These are phyloP conservation scores for Sporothrix inflata DNA, from an alignment of 2,329 filamentous ascomycete species.

Conservation along the genomic window DNA sequence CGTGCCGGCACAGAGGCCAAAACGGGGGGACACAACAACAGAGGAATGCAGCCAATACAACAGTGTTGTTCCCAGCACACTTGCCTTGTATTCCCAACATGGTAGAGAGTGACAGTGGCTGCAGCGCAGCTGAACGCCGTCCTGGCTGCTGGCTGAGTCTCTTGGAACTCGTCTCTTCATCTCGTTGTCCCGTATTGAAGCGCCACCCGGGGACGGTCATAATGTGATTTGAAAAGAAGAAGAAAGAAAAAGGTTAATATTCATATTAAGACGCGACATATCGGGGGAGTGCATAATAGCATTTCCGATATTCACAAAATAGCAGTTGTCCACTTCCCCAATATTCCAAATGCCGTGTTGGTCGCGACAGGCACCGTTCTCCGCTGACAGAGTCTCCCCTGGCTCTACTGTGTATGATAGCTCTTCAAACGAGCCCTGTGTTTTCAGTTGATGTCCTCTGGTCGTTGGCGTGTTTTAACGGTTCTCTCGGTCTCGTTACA, in stretches of 20 bases:
- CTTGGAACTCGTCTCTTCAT: neutral
- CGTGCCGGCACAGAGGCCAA: neutral
- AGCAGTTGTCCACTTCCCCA: neutral
- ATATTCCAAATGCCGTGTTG: constrained; percentile 17
- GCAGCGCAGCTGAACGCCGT: neutral
- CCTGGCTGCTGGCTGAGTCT: neutral
- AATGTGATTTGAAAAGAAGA: neutral
- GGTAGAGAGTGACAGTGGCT: neutral
- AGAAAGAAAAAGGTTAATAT: neutral
- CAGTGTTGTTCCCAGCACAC: no score
- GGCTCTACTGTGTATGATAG: no score
- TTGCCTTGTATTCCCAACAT: neutral
- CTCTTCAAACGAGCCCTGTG: neutral
- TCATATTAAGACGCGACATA: neutral
- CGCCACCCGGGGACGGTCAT: neutral
- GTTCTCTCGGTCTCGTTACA: no score
- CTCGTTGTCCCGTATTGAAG: neutral
- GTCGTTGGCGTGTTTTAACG: neutral
- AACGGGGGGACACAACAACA: neutral
- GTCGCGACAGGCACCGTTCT: neutral
- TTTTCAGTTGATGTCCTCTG: neutral
- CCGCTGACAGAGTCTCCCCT: neutral
- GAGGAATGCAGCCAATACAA: no score
- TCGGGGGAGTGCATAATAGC: neutral
- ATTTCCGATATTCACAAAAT: no score